Percentiles rank a stretch among this genome's conserved stretches.
phyloP scores from a whole-genome alignment of 352 stramenopile genomes.

The Globisporangium polare region DNA sequence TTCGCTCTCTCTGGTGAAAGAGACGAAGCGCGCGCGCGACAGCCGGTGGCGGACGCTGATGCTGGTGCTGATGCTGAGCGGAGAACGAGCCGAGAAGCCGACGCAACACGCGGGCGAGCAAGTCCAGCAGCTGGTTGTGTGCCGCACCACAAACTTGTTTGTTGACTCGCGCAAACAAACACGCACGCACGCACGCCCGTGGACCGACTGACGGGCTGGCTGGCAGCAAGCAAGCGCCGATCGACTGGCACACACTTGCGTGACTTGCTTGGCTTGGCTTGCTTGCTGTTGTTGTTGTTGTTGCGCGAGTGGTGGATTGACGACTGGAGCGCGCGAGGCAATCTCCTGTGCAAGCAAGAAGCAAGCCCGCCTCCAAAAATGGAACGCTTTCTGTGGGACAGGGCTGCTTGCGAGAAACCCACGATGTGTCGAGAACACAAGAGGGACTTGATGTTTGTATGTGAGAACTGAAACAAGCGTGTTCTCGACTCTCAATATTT shows the following conservation, averaged over 20 bases:
- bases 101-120: neutral
- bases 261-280: neutral
- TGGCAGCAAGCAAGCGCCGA: neutral
- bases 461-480: neutral
- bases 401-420: neutral
- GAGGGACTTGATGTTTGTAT: neutral
- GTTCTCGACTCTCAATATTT: neutral
- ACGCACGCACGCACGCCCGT: neutral
- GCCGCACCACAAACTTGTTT: neutral
- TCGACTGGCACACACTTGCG: neutral
- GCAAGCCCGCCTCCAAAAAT: neutral
- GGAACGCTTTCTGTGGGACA: neutral
- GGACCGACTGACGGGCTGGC: neutral
- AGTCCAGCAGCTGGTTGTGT: neutral
- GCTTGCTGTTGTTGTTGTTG: neutral
- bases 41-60: neutral
- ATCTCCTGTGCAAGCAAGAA: neutral
- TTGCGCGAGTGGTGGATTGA: neutral
- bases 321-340: neutral
- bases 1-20: constrained; percentile 9
- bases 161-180: neutral
- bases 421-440: neutral
- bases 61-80: neutral
- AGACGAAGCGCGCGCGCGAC: neutral
- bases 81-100: neutral